Evolutionary conservation across 108 stramenopile species (phyloP).

Genomic region (Discostella stelligeroides): DNA sequence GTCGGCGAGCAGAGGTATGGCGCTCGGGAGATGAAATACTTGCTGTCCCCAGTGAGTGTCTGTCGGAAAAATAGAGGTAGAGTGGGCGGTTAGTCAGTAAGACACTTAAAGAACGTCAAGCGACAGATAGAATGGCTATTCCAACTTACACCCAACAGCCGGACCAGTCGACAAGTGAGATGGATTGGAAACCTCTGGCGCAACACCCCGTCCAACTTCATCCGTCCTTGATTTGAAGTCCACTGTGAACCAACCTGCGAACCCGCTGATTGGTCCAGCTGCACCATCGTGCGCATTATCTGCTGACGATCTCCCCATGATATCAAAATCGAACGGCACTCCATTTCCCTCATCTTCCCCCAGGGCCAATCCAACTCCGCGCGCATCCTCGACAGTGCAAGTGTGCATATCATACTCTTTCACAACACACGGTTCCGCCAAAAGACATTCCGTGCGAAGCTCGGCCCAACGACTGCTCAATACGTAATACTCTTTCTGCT

Average conservation of each 20-base stretch:
- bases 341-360: constrained; percentile 49
- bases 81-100: background rate
- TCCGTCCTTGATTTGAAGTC: constrained; percentile 91
- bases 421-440: constrained; percentile 81
- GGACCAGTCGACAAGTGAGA: constrained; percentile 92
- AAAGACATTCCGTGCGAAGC: constrained; percentile 73
- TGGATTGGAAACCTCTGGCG: constrained; percentile 77
- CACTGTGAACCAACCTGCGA: constrained; percentile 97
- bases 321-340: constrained; percentile 71
- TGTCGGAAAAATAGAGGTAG: constrained; percentile 2
- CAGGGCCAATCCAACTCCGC: constrained; percentile 68
- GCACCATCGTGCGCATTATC: constrained; percentile 11
- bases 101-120: background rate
- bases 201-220: constrained; percentile 58
- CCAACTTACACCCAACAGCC: constrained; percentile 75
- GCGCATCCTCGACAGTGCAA: constrained; percentile 91
- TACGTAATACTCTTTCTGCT: constrained; percentile 95
- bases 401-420: constrained; percentile 91
- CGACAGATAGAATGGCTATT: background rate
- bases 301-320: constrained; percentile 53
- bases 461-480: constrained; percentile 93
- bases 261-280: constrained; percentile 81
- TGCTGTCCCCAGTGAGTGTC: constrained; percentile 99
- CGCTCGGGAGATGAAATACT: constrained; percentile 82
- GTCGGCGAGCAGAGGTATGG: constrained; percentile 70